These are phyloP conservation scores for Mycena filopes DNA, from an alignment of 768 basidiomycete species.

Conservation along the genomic window DNA sequence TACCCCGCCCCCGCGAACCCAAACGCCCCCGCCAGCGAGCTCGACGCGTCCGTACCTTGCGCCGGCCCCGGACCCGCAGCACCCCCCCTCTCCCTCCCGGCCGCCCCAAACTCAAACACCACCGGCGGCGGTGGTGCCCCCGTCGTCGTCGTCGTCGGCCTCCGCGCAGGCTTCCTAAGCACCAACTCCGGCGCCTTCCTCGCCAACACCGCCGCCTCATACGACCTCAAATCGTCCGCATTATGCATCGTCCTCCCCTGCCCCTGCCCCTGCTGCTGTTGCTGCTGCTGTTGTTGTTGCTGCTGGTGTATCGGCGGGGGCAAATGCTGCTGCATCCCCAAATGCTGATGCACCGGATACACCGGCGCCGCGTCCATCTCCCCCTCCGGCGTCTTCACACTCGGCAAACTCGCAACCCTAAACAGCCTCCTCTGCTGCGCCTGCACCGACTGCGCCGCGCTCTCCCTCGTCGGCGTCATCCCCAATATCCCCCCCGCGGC, in stretches of 20 bases:
- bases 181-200: constrained; percentile 60
- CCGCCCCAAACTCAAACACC: constrained; percentile 23
- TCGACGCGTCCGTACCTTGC: neutral
- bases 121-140: constrained; percentile 3
- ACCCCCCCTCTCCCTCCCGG: constrained; percentile 7
- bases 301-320: constrained; percentile 7
- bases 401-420: constrained; percentile 76
- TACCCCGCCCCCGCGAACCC: constrained; percentile 19
- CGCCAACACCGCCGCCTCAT: constrained; percentile 81
- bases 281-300: constrained; percentile 34
- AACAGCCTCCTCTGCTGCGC: constrained; percentile 48
- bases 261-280: constrained; percentile 39
- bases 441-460: neutral
- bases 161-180: constrained; percentile 63
- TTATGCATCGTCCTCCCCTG: constrained; percentile 52
- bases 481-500: constrained; percentile 7
- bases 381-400: constrained; percentile 69
- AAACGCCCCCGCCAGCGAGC: constrained; percentile 31
- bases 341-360: constrained; percentile 21
- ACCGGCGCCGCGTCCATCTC: constrained; percentile 38
- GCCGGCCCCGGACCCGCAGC: neutral
- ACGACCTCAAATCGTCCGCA: constrained; percentile 73
- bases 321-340: constrained; percentile 31
- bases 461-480: constrained; percentile 2
- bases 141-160: constrained; percentile 51